Evolutionary conservation across 371 early-diverging fungal species (phyloP).

Genomic region (Mucor irregularis): DNA sequence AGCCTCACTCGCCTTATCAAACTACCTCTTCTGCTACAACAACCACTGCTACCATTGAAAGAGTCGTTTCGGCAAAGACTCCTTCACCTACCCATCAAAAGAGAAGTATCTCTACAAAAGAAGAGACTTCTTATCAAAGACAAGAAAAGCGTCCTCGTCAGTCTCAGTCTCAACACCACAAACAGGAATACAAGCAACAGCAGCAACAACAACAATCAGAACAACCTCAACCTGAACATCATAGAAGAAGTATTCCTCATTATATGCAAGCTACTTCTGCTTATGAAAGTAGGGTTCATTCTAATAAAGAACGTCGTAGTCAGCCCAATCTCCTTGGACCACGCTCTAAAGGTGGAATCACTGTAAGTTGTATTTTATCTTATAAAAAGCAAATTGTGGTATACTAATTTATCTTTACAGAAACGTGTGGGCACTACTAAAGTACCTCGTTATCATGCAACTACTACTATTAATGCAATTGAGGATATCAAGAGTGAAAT

Average conservation of each 20-base stretch:
- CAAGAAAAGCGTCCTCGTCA: too few species aligned
- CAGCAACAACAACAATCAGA: neutral
- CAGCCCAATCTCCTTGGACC: neutral
- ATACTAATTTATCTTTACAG: constrained; percentile 1
- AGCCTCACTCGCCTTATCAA: neutral
- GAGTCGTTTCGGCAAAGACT: too few species aligned
- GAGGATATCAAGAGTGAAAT: constrained; percentile 21
- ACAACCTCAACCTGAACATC: neutral
- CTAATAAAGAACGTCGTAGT: neutral
- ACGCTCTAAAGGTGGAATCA: constrained; percentile 11
- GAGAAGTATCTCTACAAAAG: too few species aligned
- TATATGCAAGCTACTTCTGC: constrained; percentile 25
- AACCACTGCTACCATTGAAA: too few species aligned
- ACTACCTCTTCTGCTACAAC: too few species aligned
- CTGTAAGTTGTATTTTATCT: neutral
- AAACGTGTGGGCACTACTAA: constrained; percentile 19
- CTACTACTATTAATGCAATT: constrained; percentile 18
- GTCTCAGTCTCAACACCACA: too few species aligned
- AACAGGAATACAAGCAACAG: neutral
- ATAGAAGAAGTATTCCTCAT: constrained; percentile 8
- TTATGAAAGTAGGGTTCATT: neutral
- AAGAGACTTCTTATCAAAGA: too few species aligned
- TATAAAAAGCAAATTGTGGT: neutral
- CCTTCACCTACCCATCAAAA: neutral
- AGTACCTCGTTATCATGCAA: constrained; percentile 18